These are phyloP conservation scores for Ammopiptanthus mongolicus DNA, from an alignment of 306 rosid species.

Conservation along the genomic window DNA sequence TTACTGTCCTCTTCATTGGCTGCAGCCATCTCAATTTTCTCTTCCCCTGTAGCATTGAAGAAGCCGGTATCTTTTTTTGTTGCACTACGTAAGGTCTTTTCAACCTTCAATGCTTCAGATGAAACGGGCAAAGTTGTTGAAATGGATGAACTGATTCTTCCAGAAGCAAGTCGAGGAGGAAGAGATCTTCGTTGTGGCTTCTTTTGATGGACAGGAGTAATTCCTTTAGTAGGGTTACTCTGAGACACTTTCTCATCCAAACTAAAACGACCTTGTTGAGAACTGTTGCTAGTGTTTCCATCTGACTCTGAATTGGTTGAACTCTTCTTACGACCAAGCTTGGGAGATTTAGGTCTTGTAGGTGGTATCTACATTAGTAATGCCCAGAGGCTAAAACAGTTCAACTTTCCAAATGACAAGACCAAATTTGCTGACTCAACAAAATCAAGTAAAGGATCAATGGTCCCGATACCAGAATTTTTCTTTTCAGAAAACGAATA, in stretches of 20 bases:
- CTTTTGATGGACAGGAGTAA: constrained; percentile 37
- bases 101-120: constrained; percentile 36
- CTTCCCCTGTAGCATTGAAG: constrained; percentile 25
- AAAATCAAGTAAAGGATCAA: not conserved
- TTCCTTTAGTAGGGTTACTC: constrained; percentile 40
- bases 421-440: not conserved
- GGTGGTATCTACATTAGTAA: constrained; percentile 75
- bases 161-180: constrained; percentile 70
- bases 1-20: constrained; percentile 17
- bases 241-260: constrained; percentile 58
- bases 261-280: constrained; percentile 54
- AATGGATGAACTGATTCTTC: constrained; percentile 40
- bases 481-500: not conserved
- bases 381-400: not conserved
- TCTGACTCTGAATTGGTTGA: constrained; percentile 46
- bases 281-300: constrained; percentile 41
- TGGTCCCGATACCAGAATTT: not conserved
- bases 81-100: constrained; percentile 26
- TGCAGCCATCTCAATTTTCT: constrained; percentile 16
- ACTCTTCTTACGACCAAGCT: constrained; percentile 87
- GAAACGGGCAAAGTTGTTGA: constrained; percentile 37
- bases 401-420: not conserved
- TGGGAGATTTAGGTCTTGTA: constrained; percentile 95
- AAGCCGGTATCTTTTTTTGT: constrained; percentile 26
- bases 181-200: constrained; percentile 86